Percentiles rank a stretch among this genome's conserved stretches.
Conservation (phyloP, 257 asterid genomes). For the Anisodus tanguticus region DNA sequence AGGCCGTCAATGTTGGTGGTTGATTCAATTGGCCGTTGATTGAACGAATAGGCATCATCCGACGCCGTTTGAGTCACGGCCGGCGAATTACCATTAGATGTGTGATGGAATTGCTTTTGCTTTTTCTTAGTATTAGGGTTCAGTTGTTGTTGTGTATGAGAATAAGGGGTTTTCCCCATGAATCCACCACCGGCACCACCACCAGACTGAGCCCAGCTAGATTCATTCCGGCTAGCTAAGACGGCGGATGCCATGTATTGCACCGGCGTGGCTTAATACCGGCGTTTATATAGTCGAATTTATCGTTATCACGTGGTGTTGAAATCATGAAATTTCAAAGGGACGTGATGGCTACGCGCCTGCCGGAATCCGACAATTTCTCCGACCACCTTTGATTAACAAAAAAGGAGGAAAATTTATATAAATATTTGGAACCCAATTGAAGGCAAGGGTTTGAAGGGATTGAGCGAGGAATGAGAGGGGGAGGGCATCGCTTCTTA, state of each 20-base stretch:
- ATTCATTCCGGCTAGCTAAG: slow-evolving; percentile 81
- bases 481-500: slow-evolving; percentile 67
- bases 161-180: slow-evolving; percentile 82
- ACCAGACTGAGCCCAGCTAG: slow-evolving; percentile 76
- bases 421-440: background rate
- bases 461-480: slow-evolving; percentile 67
- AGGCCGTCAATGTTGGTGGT: slow-evolving; percentile 53
- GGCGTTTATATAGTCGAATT: slow-evolving; percentile 49
- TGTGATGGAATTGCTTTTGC: slow-evolving; percentile 67
- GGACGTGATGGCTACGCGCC: slow-evolving; percentile 40
- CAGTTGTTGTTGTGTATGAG: slow-evolving; percentile 48
- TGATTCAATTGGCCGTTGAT: slow-evolving; percentile 56
- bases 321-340: slow-evolving; percentile 51
- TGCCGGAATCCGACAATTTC: slow-evolving; percentile 22
- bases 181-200: slow-evolving; percentile 44
- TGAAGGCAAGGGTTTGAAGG: slow-evolving; percentile 59
- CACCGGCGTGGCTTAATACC: slow-evolving; percentile 55
- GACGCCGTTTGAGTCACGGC: slow-evolving; percentile 81
- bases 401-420: slow-evolving; percentile 7
- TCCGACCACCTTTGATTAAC: slow-evolving; percentile 29
- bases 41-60: slow-evolving; percentile 91
- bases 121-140: slow-evolving; percentile 75
- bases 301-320: slow-evolving; percentile 29
- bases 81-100: slow-evolving; percentile 63
- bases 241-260: slow-evolving; percentile 86